phyloP scores from a whole-genome alignment of 2,329 filamentous ascomycete genomes.

The Sporothrix globosa region DNA sequence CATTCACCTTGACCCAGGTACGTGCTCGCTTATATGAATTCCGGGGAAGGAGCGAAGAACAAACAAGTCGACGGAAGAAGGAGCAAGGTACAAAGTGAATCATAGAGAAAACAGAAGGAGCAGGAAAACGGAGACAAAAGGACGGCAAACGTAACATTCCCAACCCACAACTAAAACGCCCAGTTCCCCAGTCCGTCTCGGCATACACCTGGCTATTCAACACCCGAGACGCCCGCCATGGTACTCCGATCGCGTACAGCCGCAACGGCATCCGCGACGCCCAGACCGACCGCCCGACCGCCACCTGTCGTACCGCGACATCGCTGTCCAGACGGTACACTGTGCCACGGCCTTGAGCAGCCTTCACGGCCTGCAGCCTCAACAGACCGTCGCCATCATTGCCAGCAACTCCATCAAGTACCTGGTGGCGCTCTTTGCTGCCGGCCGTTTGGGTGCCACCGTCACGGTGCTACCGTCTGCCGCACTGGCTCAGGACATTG shows the following conservation, averaged over 20 bases:
- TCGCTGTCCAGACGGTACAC: no score
- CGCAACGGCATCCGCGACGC: conserved; percentile 22
- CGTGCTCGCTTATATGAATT: neutral
- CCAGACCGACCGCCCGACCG: neutral
- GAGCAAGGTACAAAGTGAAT: neutral
- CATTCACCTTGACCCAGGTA: conserved; percentile 16
- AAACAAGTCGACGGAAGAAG: no score
- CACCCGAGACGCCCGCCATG: conserved; percentile 10
- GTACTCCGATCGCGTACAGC: neutral
- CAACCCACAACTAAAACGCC: no score
- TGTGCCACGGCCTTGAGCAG: no score
- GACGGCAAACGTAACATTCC: neutral
- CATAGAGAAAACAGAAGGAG: neutral
- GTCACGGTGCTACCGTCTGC: no score
- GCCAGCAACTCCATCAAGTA: no score
- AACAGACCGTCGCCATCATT: no score
- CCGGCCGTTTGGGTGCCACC: no score
- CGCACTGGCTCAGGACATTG: no score
- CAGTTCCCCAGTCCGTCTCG: conserved; percentile 25
- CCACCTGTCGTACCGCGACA: no score
- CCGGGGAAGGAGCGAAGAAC: neutral
- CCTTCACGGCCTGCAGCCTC: no score
- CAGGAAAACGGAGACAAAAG: neutral
- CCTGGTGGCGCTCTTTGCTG: no score
- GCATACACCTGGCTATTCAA: conserved; percentile 17